Evolutionary conservation across 495 filamentous ascomycete genomes (phyloP).

Genomic region (Aspergillus biplanus): DNA sequence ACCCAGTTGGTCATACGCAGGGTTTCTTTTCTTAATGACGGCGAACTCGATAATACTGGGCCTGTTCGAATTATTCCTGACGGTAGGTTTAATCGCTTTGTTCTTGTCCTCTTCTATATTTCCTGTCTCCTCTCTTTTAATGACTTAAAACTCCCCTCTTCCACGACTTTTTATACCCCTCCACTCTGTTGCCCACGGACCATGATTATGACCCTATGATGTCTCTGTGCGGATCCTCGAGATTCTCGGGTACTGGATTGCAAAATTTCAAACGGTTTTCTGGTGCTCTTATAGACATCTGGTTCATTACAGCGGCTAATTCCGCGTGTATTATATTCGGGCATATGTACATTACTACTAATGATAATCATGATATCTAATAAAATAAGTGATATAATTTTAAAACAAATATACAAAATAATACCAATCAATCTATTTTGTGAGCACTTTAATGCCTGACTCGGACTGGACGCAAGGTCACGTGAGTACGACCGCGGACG

Average conservation of each 20-base stretch:
- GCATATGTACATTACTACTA: background rate
- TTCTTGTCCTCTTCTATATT: background rate
- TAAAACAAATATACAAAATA: background rate
- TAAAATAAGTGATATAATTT: background rate
- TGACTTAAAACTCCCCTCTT: background rate
- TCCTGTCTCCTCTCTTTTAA: background rate
- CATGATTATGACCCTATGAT: background rate
- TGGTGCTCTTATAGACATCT: background rate
- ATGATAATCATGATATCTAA: background rate
- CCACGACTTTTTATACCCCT: background rate
- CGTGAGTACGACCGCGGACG: background rate
- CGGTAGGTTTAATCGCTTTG: background rate
- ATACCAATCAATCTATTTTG: background rate
- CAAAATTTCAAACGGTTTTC: background rate
- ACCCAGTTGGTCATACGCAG: constrained; percentile 33
- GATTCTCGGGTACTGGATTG: background rate
- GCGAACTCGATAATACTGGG: too few relatives aligned
- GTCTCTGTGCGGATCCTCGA: background rate
- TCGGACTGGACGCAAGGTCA: background rate
- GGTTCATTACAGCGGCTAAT: background rate
- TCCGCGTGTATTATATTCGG: background rate
- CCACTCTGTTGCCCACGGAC: background rate
- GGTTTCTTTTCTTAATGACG: background rate
- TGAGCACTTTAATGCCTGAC: too few relatives aligned
- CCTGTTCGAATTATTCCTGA: background rate